Conservation (phyloP, 2,329 filamentous ascomycete species). For the Ceratocystis alfenasii region DNA sequence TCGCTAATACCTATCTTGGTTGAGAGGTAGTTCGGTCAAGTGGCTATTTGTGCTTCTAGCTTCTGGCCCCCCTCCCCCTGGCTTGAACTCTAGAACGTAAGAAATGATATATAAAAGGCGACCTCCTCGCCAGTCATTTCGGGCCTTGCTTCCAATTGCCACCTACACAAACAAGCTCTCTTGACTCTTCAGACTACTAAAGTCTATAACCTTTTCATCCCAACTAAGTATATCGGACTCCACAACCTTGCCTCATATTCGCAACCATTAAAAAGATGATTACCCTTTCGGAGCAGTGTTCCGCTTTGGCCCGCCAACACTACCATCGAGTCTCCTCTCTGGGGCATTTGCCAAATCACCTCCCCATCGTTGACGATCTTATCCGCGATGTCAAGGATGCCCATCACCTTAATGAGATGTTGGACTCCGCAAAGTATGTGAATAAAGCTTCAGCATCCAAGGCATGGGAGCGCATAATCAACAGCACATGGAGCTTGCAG, state of each 20-base stretch:
- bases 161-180: too few species aligned
- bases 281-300: neutral
- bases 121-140: conserved; percentile 2
- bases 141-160: neutral
- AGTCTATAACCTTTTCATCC: neutral
- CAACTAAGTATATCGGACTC: neutral
- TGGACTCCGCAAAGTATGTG: neutral
- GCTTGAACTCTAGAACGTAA: neutral
- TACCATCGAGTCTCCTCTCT: neutral
- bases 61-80: neutral
- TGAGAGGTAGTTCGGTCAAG: neutral
- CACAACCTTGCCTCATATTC: neutral
- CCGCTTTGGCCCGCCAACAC: conserved; percentile 5
- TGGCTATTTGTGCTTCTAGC: neutral
- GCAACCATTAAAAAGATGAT: neutral
- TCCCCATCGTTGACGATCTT: neutral
- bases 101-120: conserved; percentile 6
- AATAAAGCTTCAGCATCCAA: neutral
- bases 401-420: neutral
- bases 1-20: too few species aligned
- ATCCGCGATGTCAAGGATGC: neutral
- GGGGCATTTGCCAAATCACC: neutral
- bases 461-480: conserved; percentile 3
- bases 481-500: neutral
- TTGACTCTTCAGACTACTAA: too few species aligned